phyloP scores from a whole-genome alignment of 148 eudicot genomes.

The Nepenthes gracilis region DNA sequence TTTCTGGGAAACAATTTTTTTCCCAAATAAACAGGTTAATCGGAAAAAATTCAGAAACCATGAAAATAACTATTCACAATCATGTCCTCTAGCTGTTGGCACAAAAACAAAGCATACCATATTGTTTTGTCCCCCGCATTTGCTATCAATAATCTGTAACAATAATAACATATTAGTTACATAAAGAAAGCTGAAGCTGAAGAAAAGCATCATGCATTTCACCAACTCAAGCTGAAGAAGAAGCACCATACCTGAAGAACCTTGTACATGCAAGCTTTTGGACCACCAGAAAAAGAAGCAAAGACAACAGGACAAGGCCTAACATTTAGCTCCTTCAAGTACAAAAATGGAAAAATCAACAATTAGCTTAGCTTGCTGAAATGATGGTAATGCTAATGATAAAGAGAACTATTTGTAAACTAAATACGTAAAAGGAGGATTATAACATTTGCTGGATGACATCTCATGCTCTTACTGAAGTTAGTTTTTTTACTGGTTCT shows the following conservation, averaged over 20 bases:
- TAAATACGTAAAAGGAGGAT: too few species aligned
- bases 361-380: too few species aligned
- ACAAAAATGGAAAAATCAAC: background rate
- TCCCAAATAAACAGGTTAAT: too few species aligned
- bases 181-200: background rate
- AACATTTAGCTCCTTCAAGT: slow-evolving; percentile 57
- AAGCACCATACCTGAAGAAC: slow-evolving; percentile 62
- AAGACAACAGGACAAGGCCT: slow-evolving; percentile 77
- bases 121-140: slow-evolving; percentile 28
- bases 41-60: too few species aligned
- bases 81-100: background rate
- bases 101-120: slow-evolving; percentile 27
- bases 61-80: background rate
- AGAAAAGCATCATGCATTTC: slow-evolving; percentile 1
- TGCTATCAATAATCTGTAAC: slow-evolving; percentile 62
- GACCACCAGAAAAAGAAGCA: slow-evolving; percentile 93
- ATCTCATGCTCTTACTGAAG: too few species aligned
- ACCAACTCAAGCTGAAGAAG: too few species aligned
- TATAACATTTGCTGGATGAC: too few species aligned
- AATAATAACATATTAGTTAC: slow-evolving; percentile 4
- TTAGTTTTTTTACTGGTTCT: too few species aligned
- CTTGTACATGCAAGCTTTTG: slow-evolving; percentile 93
- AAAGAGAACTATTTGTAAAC: too few species aligned
- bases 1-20: too few species aligned
- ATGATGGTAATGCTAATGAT: too few species aligned